These are phyloP conservation scores for Exophiala aquamarina DNA, from an alignment of 2,329 filamentous ascomycete genomes.

Conservation along the genomic window DNA sequence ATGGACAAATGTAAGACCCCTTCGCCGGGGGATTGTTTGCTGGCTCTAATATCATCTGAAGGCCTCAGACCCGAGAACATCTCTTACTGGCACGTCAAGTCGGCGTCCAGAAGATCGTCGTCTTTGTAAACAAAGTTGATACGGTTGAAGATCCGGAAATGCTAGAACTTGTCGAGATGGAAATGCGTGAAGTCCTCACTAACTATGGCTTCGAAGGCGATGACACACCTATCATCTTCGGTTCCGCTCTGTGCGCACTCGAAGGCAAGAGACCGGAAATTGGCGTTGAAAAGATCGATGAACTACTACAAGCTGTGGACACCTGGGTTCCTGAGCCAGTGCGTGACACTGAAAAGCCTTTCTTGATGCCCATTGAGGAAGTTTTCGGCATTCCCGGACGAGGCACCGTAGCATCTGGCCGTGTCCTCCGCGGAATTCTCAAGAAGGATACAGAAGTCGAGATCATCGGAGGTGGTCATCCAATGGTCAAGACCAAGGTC, in stretches of 20 bases:
- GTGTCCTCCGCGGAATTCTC: slow-evolving; percentile 91
- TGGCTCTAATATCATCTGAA: slow-evolving; percentile 28
- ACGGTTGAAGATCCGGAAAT: slow-evolving; percentile 97
- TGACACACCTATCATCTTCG: slow-evolving; percentile 94
- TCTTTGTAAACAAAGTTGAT: slow-evolving; percentile 99
- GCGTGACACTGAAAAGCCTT: slow-evolving; percentile 95
- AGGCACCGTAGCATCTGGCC: slow-evolving; percentile 94
- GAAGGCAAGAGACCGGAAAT: slow-evolving; percentile 86
- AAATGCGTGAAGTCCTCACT: slow-evolving; percentile 95
- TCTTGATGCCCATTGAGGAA: slow-evolving; percentile 97
- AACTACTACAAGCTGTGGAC: slow-evolving; percentile 87
- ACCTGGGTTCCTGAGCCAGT: slow-evolving; percentile 93
- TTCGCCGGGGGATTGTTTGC: not conserved
- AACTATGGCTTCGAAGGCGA: slow-evolving; percentile 98
- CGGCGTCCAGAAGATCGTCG: slow-evolving; percentile 95
- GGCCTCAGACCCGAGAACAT: slow-evolving; percentile 96
- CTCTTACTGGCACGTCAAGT: slow-evolving; percentile 96
- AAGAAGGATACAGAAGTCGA: slow-evolving; percentile 96
- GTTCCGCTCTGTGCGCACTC: slow-evolving; percentile 91
- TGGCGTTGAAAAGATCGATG: slow-evolving; percentile 82
- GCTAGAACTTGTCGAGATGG: slow-evolving; percentile 99
- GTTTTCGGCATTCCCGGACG: slow-evolving; percentile 88
- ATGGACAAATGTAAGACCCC: slow-evolving; percentile 81
- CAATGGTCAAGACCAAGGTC: slow-evolving; percentile 95
- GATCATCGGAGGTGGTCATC: slow-evolving; percentile 80